phyloP scores from a whole-genome alignment of 345 rosid species.

The Luvunga scandens region DNA sequence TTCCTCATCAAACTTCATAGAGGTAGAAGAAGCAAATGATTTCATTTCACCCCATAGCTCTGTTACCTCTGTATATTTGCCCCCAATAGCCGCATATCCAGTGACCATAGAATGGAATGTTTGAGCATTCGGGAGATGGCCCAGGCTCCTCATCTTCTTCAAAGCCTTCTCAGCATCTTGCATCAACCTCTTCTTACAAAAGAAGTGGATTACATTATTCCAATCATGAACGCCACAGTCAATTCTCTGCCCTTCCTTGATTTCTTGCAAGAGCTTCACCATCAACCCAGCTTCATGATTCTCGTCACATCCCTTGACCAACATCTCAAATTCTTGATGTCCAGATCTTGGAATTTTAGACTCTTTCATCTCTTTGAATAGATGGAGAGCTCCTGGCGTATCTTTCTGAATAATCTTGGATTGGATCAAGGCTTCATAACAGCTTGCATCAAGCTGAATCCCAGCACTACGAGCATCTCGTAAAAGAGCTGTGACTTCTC shows the following conservation, averaged over 20 bases:
- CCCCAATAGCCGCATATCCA: constrained; percentile 83
- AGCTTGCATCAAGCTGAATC: constrained; percentile 77
- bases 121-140: constrained; percentile 79
- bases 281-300: constrained; percentile 67
- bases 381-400: constrained; percentile 66
- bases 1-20: constrained; percentile 87
- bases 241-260: constrained; percentile 69
- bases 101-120: constrained; percentile 97
- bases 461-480: constrained; percentile 90
- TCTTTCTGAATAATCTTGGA: constrained; percentile 62
- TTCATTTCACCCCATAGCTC: constrained; percentile 99
- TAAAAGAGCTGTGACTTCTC: constrained; percentile 63
- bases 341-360: constrained; percentile 57
- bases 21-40: constrained; percentile 55
- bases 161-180: constrained; percentile 91
- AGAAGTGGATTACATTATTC: constrained; percentile 89
- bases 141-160: constrained; percentile 81
- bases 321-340: constrained; percentile 56
- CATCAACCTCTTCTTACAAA: constrained; percentile 89
- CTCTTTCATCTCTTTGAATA: constrained; percentile 82
- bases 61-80: constrained; percentile 83
- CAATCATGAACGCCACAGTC: constrained; percentile 82
- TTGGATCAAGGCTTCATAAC: constrained; percentile 67
- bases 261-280: constrained; percentile 81
- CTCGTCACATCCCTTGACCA: constrained; percentile 65